Base-by-base conservation (phyloP, 2,329 filamentous ascomycete species). In the Coniochaeta sp. region DNA sequence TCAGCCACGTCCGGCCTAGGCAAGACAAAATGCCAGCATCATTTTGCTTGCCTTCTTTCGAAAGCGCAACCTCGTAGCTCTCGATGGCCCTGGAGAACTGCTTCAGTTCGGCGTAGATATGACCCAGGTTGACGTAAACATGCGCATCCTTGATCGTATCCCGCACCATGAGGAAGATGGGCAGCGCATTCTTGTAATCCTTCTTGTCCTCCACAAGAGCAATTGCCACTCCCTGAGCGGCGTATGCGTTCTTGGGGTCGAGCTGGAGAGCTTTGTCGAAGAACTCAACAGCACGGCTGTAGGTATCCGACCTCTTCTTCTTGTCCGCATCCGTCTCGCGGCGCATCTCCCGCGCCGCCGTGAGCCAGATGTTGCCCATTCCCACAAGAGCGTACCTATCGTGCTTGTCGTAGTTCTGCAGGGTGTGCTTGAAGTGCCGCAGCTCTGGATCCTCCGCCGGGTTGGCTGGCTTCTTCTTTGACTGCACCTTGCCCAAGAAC, bases 241-340 rank as follows among this genome's bases (percentile, higher is more conserved):
- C 95, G 66, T 95, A 96, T 0, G 94, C 92, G 60, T 97, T 99
- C 71, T 87, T 91, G 0, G 91, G 85, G 63, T 99, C 94, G n/a
- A 99, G 75, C 56, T 95, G 90, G 20, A 99, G 75, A 4, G 92
- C 92, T 71, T 99, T 99, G 66, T 97, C 94, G 61, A 96, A 99
- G 70, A 99, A 99, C 65, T 99, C 95, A 10, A 97, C 91, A 0
- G 94, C 91, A 58, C 92, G 91, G 65, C 85, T 83, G 65, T 97
- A 99, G 55, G 84, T 86, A 60, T 87, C 88, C 52, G 86, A 87
- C 50, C 91, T 85, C 73, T 95, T 96, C 61, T 95, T 87, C 70
- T 89, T 95, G 54, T 99, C 92, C 54, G 84, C 78, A 8, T 97
- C 94, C 0, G 88, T 88, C 55, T 94, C 89, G 49, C 91, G 84